A percentile compares a stretch with the other conserved stretches of the same genome.
These are phyloP conservation scores for Darksidea phi DNA, from an alignment of 495 filamentous ascomycete species.

Conservation along the genomic window DNA sequence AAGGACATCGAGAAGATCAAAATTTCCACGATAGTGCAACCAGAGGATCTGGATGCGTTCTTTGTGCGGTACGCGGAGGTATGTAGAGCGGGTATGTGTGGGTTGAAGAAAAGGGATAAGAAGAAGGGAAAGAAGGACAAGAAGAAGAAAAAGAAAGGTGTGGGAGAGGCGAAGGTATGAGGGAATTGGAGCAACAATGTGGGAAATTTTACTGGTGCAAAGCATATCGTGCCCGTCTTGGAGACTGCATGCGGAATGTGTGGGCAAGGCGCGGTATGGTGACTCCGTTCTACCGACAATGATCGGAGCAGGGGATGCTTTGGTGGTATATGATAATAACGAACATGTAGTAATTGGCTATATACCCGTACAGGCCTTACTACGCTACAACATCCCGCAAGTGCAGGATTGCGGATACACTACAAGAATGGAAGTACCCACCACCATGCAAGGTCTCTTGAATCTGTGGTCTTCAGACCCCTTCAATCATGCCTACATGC, in stretches of 20 bases:
- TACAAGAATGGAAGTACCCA: too few species aligned
- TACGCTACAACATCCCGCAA: too few species aligned
- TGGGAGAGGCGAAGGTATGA: slow-evolving; percentile 59
- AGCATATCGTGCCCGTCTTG: too few species aligned
- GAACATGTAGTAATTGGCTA: too few species aligned
- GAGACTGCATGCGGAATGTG: too few species aligned
- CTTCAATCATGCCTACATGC: neutral
- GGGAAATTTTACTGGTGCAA: too few species aligned
- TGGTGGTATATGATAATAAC: too few species aligned
- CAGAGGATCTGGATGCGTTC: slow-evolving; percentile 73
- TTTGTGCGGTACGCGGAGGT: slow-evolving; percentile 87
- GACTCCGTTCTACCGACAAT: neutral
- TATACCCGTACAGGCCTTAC: too few species aligned
- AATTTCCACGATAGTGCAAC: slow-evolving; percentile 76
- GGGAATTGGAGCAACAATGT: neutral
- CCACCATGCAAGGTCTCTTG: too few species aligned
- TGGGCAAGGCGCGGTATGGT: too few species aligned
- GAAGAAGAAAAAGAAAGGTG: slow-evolving; percentile 67
- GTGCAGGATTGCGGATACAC: too few species aligned
- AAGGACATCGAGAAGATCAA: slow-evolving; percentile 64
- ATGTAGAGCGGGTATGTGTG: slow-evolving; percentile 83
- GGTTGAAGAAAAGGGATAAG: slow-evolving; percentile 88
- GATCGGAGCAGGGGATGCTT: neutral
- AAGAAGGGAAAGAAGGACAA: slow-evolving; percentile 74
- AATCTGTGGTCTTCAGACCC: slow-evolving; percentile 4